These are phyloP conservation scores for Sugiyamaella grinbergsii DNA, from an alignment of 1,139 yeast species.

Conservation along the genomic window DNA sequence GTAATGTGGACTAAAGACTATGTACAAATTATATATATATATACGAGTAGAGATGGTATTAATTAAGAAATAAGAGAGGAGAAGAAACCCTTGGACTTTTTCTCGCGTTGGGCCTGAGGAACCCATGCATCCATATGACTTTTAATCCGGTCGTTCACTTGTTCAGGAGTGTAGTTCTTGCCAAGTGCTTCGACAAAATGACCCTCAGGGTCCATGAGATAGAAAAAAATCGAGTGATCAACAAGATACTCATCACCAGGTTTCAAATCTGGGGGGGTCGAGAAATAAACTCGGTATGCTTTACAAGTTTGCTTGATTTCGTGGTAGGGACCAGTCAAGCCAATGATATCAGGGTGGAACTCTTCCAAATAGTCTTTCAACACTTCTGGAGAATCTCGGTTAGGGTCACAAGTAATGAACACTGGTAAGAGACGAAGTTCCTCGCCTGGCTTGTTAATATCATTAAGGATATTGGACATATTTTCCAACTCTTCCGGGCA, in stretches of 20 bases:
- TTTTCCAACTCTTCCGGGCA: constrained; percentile 98
- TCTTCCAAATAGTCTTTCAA: constrained; percentile 76
- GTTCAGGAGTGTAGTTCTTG: constrained; percentile 77
- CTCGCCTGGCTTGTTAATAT: constrained; percentile 54
- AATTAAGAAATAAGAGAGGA: constrained; percentile 17
- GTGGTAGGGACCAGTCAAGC: constrained; percentile 88
- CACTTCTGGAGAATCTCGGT: constrained; percentile 85
- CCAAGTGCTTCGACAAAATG: constrained; percentile 93
- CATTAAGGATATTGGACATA: constrained; percentile 74
- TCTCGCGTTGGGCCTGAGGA: constrained; percentile 47
- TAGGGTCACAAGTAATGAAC: constrained; percentile 95
- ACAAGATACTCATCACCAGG: constrained; percentile 96
- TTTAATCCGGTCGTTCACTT: constrained; percentile 76
- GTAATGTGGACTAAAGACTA: background rate
- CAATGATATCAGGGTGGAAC: constrained; percentile 85
- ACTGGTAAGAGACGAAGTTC: constrained; percentile 62
- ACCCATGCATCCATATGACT: constrained; percentile 77
- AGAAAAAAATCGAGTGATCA: constrained; percentile 94
- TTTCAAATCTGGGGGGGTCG: constrained; percentile 90
- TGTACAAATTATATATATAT: background rate
- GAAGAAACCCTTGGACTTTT: constrained; percentile 24
- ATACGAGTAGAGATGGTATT: background rate
- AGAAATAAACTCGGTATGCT: constrained; percentile 87
- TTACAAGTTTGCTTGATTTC: constrained; percentile 82
- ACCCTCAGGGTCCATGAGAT: constrained; percentile 96